Conservation (phyloP, 768 basidiomycete species). For the Lactarius akahatsu region DNA sequence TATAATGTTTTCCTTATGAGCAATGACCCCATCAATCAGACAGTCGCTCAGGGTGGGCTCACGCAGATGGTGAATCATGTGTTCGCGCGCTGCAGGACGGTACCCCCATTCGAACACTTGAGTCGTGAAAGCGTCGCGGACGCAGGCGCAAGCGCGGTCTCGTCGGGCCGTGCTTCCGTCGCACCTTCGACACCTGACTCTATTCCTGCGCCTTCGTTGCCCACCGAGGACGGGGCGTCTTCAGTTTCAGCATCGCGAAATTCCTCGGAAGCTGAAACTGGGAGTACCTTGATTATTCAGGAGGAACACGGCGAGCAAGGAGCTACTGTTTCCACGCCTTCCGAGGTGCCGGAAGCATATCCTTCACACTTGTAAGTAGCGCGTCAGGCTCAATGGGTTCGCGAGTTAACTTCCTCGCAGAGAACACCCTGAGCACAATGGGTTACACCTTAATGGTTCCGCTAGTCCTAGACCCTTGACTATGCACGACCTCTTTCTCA, state of each 20-base stretch:
- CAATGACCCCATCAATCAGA: conserved; percentile 88
- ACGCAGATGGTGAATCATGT: conserved; percentile 99
- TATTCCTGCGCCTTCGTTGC: conserved; percentile 28
- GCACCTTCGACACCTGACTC: conserved; percentile 24
- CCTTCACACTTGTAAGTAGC: conserved; percentile 15
- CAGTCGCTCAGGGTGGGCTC: conserved; percentile 96
- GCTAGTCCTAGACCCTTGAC: conserved; percentile 49
- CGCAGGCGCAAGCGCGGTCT: conserved; percentile 24
- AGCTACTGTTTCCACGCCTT: neutral
- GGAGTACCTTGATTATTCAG: neutral
- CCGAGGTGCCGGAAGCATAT: neutral
- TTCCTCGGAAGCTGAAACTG: conserved; percentile 8
- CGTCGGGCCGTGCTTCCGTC: conserved; percentile 18
- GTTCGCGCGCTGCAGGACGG: conserved; percentile 72
- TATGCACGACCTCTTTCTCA: conserved; percentile 87
- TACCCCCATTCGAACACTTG: conserved; percentile 23
- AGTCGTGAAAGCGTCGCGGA: conserved; percentile 8
- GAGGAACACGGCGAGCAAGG: conserved; percentile 6
- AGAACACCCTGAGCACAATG: conserved; percentile 12
- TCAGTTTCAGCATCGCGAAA: neutral
- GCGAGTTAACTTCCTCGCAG: conserved; percentile 9
- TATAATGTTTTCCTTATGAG: conserved; percentile 97
- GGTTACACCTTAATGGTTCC: conserved; percentile 27
- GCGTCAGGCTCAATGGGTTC: no score
- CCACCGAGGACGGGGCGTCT: conserved; percentile 1